Conservation (phyloP, 1,284 basidiomycete genomes). For the Leccinum proximum region DNA sequence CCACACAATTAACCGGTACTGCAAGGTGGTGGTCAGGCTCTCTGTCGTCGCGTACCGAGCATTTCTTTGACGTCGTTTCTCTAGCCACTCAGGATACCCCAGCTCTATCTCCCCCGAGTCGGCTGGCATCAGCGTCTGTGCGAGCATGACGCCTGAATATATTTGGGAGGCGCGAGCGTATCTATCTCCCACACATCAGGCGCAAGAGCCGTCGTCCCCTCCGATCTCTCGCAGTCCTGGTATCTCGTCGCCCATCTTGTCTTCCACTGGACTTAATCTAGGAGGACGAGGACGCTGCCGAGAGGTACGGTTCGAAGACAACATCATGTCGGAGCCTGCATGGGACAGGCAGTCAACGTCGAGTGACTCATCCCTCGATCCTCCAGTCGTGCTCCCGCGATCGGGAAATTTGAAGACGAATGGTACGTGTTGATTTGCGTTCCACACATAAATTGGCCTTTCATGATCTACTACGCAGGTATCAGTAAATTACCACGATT, state of each 20-base stretch:
- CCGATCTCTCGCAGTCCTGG: conserved; percentile 18
- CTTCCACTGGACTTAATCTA: conserved; percentile 27
- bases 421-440: conserved; percentile 13
- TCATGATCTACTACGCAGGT: conserved; percentile 18
- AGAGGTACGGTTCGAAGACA: conserved; percentile 35
- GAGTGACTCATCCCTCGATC: conserved; percentile 30
- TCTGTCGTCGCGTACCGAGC: not conserved
- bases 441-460: not conserved
- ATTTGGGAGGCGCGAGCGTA: conserved; percentile 33
- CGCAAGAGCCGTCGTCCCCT: conserved; percentile 13
- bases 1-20: conserved; percentile 11
- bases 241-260: conserved; percentile 29
- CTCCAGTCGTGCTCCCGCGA: conserved; percentile 20
- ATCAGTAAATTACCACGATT: conserved; percentile 32
- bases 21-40: conserved; percentile 16
- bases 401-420: conserved; percentile 14
- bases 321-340: conserved; percentile 28
- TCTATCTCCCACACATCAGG: conserved; percentile 27
- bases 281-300: conserved; percentile 30
- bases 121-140: conserved; percentile 31
- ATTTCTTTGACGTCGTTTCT: conserved; percentile 11
- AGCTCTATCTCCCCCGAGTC: conserved; percentile 35
- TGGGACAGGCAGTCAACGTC: conserved; percentile 34
- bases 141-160: conserved; percentile 33
- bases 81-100: conserved; percentile 26